phyloP scores from a whole-genome alignment of 495 filamentous ascomycete genomes.

The Hyphodiscus hymeniophilus region DNA sequence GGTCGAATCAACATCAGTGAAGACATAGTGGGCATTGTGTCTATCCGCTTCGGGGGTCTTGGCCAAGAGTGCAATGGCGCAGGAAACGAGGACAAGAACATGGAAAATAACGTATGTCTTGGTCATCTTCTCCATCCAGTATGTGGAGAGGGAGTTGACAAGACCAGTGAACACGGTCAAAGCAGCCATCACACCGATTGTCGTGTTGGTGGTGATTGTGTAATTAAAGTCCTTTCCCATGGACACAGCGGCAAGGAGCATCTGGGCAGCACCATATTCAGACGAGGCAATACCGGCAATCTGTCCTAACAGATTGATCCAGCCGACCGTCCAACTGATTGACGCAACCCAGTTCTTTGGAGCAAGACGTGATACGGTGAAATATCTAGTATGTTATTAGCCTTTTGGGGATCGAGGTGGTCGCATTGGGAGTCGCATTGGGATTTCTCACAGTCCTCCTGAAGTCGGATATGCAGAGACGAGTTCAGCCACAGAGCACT shows the following conservation, averaged over 20 bases:
- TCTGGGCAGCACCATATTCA: slow-evolving; percentile 59
- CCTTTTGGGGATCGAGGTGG: slow-evolving; percentile 3
- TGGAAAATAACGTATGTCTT: slow-evolving; percentile 60
- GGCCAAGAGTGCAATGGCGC: slow-evolving; percentile 51
- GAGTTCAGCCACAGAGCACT: slow-evolving; percentile 45
- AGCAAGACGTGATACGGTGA: slow-evolving; percentile 30
- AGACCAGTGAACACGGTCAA: slow-evolving; percentile 45
- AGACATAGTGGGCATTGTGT: slow-evolving; percentile 52
- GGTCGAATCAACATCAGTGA: slow-evolving; percentile 49
- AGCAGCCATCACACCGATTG: slow-evolving; percentile 53
- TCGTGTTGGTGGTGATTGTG: slow-evolving; percentile 40
- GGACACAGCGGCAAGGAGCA: slow-evolving; percentile 58
- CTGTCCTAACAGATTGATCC: slow-evolving; percentile 62
- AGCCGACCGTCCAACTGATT: slow-evolving; percentile 39
- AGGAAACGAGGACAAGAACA: slow-evolving; percentile 46
- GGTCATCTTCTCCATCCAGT: slow-evolving; percentile 57
- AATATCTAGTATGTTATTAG: slow-evolving; percentile 13
- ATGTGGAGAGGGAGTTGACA: slow-evolving; percentile 53
- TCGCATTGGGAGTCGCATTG: slow-evolving; percentile 35
- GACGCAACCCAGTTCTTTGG: slow-evolving; percentile 29
- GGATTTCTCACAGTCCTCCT: slow-evolving; percentile 45
- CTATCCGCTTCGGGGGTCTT: slow-evolving; percentile 45
- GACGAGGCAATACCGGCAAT: slow-evolving; percentile 55
- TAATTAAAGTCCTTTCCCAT: slow-evolving; percentile 52
- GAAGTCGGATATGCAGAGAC: slow-evolving; percentile 51